These are phyloP conservation scores for Neopestalotiopsis rosae DNA, from an alignment of 2,329 filamentous ascomycete genomes.

Conservation along the genomic window DNA sequence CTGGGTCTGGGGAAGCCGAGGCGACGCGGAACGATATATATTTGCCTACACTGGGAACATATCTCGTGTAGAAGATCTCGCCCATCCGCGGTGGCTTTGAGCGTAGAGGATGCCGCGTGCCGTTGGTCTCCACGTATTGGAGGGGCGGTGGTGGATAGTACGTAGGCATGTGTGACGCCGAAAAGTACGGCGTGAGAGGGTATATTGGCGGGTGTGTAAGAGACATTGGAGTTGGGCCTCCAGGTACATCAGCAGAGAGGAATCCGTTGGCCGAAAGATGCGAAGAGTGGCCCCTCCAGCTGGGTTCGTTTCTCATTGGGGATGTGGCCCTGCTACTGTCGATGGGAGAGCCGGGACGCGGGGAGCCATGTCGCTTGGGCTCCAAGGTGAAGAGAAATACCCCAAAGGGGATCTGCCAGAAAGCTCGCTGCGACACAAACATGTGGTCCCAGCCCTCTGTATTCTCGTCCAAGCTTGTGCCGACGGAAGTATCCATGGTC, in stretches of 20 bases:
- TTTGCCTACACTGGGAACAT: conserved; percentile 79
- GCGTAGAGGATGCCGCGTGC: conserved; percentile 82
- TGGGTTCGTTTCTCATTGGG: conserved; percentile 45
- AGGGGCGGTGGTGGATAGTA: conserved; percentile 86
- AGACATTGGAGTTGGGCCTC: conserved; percentile 42
- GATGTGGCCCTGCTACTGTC: conserved; percentile 57
- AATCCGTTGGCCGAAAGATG: conserved; percentile 31
- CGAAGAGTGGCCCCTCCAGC: conserved; percentile 31
- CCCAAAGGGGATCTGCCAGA: conserved; percentile 90
- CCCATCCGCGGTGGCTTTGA: conserved; percentile 90
- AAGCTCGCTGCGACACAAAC: conserved; percentile 81
- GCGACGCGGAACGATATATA: conserved; percentile 91
- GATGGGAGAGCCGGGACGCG: conserved; percentile 54
- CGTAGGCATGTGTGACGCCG: conserved; percentile 83
- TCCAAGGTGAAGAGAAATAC: conserved; percentile 87
- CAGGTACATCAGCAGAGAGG: conserved; percentile 42
- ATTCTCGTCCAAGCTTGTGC: conserved; percentile 64
- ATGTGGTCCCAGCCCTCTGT: conserved; percentile 75
- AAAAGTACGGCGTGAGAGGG: conserved; percentile 75
- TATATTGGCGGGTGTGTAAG: conserved; percentile 41
- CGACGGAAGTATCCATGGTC: conserved; percentile 77
- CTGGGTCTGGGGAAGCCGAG: conserved; percentile 67
- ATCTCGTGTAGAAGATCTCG: conserved; percentile 89
- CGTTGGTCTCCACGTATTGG: conserved; percentile 80
- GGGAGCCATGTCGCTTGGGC: conserved; percentile 51